Evolutionary conservation across 371 early-diverging fungal genomes (phyloP).

Genomic region (Mortierella sp.): DNA sequence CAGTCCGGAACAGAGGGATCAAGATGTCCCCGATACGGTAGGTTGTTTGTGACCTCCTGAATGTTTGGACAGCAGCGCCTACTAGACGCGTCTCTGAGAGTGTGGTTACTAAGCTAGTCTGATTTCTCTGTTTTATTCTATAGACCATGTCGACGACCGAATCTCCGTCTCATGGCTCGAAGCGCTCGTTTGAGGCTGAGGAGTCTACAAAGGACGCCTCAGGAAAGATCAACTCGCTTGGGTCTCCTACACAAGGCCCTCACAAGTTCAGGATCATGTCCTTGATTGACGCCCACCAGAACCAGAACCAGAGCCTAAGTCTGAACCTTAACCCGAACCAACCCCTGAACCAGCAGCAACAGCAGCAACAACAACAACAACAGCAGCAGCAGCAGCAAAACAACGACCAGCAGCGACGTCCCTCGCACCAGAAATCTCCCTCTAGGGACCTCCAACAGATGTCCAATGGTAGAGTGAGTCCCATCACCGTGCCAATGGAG

Average conservation of each 20-base stretch:
- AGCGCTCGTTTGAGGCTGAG: slow-evolving; percentile 36
- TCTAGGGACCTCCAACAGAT: slow-evolving; percentile 10
- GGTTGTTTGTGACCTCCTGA: too few relatives aligned
- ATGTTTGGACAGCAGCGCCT: too few relatives aligned
- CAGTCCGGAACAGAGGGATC: slow-evolving; percentile 25
- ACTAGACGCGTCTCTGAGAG: too few relatives aligned
- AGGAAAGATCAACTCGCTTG: background rate
- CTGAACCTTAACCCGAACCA: slow-evolving; percentile 1
- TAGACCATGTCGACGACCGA: slow-evolving; percentile 11
- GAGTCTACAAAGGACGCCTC: slow-evolving; percentile 6
- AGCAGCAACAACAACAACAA: slow-evolving; percentile 25
- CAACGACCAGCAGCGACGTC: background rate
- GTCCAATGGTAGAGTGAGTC: slow-evolving; percentile 10
- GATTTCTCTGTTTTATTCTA: background rate
- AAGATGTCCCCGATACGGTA: slow-evolving; percentile 25
- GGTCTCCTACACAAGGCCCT: slow-evolving; percentile 43
- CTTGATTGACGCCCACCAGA: slow-evolving; percentile 47
- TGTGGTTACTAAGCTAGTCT: too few relatives aligned
- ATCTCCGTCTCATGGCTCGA: slow-evolving; percentile 40
- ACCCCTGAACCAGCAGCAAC: slow-evolving; percentile 13
- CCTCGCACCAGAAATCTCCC: slow-evolving; percentile 6
- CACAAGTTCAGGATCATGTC: slow-evolving; percentile 49
- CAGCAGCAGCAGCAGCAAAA: slow-evolving; percentile 2
- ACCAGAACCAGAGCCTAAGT: slow-evolving; percentile 17
- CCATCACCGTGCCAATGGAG: slow-evolving; percentile 15